A percentile compares a stretch with the other conserved stretches of the same genome.
Evolutionary conservation across 1,284 basidiomycete genomes (phyloP).

Genomic region (Ganoderma meredithae): DNA sequence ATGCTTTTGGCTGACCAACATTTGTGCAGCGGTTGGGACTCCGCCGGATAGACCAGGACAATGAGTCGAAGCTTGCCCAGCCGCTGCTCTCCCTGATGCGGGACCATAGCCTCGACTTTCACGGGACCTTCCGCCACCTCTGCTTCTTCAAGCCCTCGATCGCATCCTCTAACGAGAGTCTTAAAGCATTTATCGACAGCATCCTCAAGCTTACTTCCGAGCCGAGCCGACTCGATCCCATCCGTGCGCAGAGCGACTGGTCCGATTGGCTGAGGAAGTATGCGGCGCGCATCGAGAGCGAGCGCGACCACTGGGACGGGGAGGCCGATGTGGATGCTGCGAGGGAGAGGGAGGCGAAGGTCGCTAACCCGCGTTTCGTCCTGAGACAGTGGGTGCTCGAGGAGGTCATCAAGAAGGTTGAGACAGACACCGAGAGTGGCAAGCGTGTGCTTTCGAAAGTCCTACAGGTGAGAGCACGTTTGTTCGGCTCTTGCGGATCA

Average conservation of each 20-base stretch:
- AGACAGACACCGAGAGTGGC: slow-evolving; percentile 65
- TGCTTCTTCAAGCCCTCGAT: slow-evolving; percentile 67
- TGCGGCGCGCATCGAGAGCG: slow-evolving; percentile 64
- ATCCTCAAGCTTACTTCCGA: slow-evolving; percentile 60
- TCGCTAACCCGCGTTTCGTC: slow-evolving; percentile 87
- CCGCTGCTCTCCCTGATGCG: slow-evolving; percentile 78
- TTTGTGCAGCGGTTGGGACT: slow-evolving; percentile 75
- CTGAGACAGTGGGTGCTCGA: slow-evolving; percentile 94
- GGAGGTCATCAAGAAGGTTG: slow-evolving; percentile 81
- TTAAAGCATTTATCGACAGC: slow-evolving; percentile 52
- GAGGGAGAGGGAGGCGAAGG: slow-evolving; percentile 54
- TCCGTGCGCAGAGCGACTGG: slow-evolving; percentile 58
- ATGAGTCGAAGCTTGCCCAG: slow-evolving; percentile 66
- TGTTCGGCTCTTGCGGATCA: slow-evolving; percentile 10
- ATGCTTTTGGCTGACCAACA: background rate
- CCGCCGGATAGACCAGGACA: slow-evolving; percentile 55
- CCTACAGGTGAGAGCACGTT: slow-evolving; percentile 60
- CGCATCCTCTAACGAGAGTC: slow-evolving; percentile 35
- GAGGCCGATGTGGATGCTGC: slow-evolving; percentile 48
- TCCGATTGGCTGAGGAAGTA: slow-evolving; percentile 75
- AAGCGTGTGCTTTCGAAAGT: slow-evolving; percentile 76
- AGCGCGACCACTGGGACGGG: slow-evolving; percentile 51
- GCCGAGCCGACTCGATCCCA: slow-evolving; percentile 50
- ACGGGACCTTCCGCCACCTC: slow-evolving; percentile 80
- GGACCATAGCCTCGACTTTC: slow-evolving; percentile 80